Evolutionary conservation across 169 alveolate species (phyloP).

Genomic region (Cryptosporidium bovis): DNA sequence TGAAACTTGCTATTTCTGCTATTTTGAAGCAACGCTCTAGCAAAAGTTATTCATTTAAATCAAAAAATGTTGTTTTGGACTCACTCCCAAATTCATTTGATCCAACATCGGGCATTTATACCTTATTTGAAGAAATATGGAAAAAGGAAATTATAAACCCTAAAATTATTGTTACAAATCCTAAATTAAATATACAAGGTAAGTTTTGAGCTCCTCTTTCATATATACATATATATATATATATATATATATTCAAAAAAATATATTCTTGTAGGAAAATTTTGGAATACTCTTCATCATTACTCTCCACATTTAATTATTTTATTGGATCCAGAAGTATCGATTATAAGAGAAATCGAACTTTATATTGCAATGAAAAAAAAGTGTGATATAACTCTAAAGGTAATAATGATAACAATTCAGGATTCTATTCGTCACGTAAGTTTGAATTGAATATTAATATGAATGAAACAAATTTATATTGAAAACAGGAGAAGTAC

Average conservation of each 20-base stretch:
- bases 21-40: neutral
- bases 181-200: constrained; percentile 31
- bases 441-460: neutral
- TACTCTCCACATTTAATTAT: constrained; percentile 42
- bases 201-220: neutral
- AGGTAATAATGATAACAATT: constrained; percentile 42
- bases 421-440: constrained; percentile 65
- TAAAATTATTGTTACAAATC: constrained; percentile 32
- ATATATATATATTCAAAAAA: neutral
- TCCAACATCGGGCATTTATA: neutral
- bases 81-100: neutral
- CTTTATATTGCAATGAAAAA: constrained; percentile 22
- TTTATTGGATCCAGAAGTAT: constrained; percentile 42
- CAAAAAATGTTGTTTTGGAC: neutral
- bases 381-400: neutral
- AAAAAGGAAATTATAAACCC: constrained; percentile 28
- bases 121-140: neutral
- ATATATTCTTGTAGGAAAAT: constrained; percentile 44
- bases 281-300: constrained; percentile 19
- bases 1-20: constrained; percentile 8
- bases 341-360: constrained; percentile 54
- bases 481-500: constrained; percentile 32
- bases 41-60: neutral
- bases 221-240: neutral
- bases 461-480: neutral